Percentiles rank a stretch among this genome's conserved stretches.
Evolutionary conservation across 2,329 filamentous ascomycete genomes (phyloP).

Genomic region (Colletotrichum siamense): DNA sequence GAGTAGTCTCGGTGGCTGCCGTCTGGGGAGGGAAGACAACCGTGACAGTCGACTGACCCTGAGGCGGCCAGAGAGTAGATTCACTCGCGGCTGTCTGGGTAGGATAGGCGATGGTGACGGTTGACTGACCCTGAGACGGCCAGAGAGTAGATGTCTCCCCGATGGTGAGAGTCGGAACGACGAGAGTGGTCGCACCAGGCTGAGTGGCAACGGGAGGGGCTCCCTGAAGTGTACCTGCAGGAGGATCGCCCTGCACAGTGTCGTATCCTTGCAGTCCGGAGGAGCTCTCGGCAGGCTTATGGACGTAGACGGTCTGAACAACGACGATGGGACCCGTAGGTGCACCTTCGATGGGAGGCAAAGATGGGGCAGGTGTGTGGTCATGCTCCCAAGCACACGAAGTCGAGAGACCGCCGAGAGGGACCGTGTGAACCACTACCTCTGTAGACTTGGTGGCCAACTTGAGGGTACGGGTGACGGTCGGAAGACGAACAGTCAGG

Average conservation of each 20-base stretch:
- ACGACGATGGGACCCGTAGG: neutral
- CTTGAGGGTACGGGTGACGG: conserved; percentile 13
- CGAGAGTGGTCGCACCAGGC: neutral
- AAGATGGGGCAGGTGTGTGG: neutral
- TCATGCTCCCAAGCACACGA: neutral
- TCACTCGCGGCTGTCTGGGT: neutral
- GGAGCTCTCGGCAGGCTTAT: neutral
- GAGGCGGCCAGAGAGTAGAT: neutral
- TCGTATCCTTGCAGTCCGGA: neutral
- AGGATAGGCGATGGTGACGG: neutral
- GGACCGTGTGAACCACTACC: neutral
- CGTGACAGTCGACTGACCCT: neutral
- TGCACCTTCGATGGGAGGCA: neutral
- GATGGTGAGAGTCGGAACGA: too few species aligned
- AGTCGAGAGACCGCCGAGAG: neutral
- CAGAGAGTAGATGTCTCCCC: neutral
- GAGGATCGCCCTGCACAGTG: neutral
- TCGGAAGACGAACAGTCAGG: neutral
- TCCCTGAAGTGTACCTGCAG: neutral
- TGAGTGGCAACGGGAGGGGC: neutral
- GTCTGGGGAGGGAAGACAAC: neutral
- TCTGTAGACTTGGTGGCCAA: neutral
- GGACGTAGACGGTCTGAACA: conserved; percentile 6
- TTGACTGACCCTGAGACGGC: neutral
- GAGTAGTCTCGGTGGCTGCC: neutral